Conservation (phyloP, 805 yeast genomes). For the Spathaspora boniae region DNA sequence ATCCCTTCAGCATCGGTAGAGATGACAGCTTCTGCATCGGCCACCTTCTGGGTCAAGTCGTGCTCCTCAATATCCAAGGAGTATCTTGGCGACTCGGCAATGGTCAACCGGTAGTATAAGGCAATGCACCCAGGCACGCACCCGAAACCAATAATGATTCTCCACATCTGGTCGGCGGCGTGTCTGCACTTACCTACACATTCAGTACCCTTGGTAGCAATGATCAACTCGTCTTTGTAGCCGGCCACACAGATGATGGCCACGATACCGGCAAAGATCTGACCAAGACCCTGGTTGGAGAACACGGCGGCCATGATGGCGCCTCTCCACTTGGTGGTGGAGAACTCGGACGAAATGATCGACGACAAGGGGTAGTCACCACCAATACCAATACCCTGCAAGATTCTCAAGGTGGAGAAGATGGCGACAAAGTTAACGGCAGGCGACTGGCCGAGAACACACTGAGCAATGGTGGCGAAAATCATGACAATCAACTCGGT, state of each 20-base stretch:
- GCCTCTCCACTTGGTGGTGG: constrained; percentile 97
- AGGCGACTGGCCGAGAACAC: constrained; percentile 66
- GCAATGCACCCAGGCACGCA: constrained; percentile 85
- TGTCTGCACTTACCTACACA: constrained; percentile 66
- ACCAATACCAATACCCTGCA: constrained; percentile 96
- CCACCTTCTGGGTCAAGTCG: constrained; percentile 52
- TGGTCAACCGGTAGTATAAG: constrained; percentile 86
- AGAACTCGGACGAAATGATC: constrained; percentile 87
- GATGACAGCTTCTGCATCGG: constrained; percentile 43
- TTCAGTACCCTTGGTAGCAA: constrained; percentile 50
- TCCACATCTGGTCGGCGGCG: constrained; percentile 94
- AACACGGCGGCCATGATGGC: constrained; percentile 96
- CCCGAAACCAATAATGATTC: constrained; percentile 85
- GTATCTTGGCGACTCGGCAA: constrained; percentile 93
- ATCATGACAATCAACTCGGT: constrained; percentile 82
- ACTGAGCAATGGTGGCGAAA: constrained; percentile 72
- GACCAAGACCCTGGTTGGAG: constrained; percentile 97
- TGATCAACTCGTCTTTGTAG: constrained; percentile 57
- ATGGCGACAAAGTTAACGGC: constrained; percentile 73
- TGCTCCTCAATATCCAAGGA: constrained; percentile 70
- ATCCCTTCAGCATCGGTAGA: constrained; percentile 35
- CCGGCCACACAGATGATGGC: constrained; percentile 74
- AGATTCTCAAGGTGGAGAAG: constrained; percentile 71
- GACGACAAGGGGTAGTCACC: constrained; percentile 95
- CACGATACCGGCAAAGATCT: constrained; percentile 80